Evolutionary conservation across 306 rosid species (phyloP).

Genomic region (Corylus heterophylla): DNA sequence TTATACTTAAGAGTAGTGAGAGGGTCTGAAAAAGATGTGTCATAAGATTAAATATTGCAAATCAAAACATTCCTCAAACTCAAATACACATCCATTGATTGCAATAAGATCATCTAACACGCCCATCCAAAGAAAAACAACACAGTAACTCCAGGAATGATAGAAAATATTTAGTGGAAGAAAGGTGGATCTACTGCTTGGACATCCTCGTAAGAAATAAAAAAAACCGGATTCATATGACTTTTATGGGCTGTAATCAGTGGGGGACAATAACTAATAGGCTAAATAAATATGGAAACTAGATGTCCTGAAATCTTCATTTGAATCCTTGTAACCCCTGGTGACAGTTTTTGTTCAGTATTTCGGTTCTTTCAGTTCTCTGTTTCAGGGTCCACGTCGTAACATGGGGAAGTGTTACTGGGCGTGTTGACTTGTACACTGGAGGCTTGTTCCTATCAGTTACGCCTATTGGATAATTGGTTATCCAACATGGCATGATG

Average conservation of each 20-base stretch:
- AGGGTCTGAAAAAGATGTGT: slow-evolving; percentile 59
- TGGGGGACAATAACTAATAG: background rate
- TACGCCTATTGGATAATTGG: background rate
- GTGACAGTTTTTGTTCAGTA: background rate
- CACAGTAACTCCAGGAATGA: background rate
- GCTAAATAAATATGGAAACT: background rate
- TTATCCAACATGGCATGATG: slow-evolving; percentile 1
- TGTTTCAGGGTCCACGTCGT: background rate
- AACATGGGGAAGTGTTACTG: background rate
- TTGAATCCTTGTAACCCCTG: background rate
- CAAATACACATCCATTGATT: background rate
- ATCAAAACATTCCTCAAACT: slow-evolving; percentile 7
- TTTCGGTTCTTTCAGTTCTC: background rate
- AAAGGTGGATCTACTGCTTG: background rate
- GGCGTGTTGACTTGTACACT: background rate
- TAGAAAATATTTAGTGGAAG: background rate
- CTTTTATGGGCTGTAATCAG: background rate
- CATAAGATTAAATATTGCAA: slow-evolving; percentile 24
- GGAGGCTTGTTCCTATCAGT: background rate
- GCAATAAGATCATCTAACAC: background rate
- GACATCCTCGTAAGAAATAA: background rate
- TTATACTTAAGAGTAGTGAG: slow-evolving; percentile 53
- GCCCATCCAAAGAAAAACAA: background rate
- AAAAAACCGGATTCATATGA: background rate
- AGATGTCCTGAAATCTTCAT: background rate